Conservation (phyloP, 495 filamentous ascomycete species). For the Astrocystis sublimbata region DNA sequence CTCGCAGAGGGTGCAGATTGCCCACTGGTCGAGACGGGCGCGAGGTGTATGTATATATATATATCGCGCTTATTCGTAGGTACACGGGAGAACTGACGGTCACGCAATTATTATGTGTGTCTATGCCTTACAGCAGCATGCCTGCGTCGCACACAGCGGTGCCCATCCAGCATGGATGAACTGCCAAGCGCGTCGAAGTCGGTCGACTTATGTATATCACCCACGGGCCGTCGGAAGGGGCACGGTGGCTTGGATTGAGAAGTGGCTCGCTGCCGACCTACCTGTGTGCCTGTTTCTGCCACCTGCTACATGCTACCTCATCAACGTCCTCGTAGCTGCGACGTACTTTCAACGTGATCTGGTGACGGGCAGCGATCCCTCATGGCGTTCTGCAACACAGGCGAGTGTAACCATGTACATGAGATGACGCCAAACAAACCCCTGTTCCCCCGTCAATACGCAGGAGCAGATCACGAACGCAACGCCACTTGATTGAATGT, state of each 20-base stretch:
- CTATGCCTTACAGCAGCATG: neutral
- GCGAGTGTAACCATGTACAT: conserved; percentile 7
- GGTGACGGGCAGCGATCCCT: conserved; percentile 4
- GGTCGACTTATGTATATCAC: neutral
- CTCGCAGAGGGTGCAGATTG: neutral
- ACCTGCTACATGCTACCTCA: no score
- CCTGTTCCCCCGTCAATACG: neutral
- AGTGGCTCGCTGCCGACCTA: conserved; percentile 8
- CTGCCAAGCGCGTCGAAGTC: conserved; percentile 3
- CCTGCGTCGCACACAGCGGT: neutral
- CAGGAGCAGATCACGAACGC: conserved; percentile 3
- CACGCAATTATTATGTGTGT: no score
- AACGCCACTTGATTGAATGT: neutral
- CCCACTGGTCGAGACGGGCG: neutral
- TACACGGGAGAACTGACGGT: neutral
- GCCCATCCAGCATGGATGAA: neutral
- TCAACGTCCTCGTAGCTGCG: conserved; percentile 5
- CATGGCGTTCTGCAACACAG: conserved; percentile 10
- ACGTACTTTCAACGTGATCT: conserved; percentile 2
- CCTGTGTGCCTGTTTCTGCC: no score
- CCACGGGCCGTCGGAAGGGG: neutral
- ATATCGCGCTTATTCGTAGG: conserved; percentile 2
- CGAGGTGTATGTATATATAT: neutral
- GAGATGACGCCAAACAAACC: conserved; percentile 2
- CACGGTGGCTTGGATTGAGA: neutral